Evolutionary conservation across 1,284 basidiomycete genomes (phyloP).

Genomic region (Boletus sp.): DNA sequence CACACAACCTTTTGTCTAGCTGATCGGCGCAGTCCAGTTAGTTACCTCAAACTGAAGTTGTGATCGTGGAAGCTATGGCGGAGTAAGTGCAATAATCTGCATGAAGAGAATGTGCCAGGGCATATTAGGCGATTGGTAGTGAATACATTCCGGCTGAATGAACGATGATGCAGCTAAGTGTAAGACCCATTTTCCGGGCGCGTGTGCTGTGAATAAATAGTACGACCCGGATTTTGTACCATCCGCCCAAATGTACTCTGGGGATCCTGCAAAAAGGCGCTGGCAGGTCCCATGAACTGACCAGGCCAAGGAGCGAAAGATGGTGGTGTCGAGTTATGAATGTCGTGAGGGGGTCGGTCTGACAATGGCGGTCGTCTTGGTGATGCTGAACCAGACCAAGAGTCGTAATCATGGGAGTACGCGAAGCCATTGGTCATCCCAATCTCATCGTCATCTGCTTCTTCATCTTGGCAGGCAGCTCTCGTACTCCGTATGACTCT

Average conservation of each 20-base stretch:
- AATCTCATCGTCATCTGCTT: constrained; percentile 21
- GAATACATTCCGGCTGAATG: constrained; percentile 20
- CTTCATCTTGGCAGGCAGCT: constrained; percentile 25
- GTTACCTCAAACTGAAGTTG: constrained; percentile 3
- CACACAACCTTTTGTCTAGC: neutral
- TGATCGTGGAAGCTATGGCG: neutral
- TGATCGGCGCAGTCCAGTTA: neutral
- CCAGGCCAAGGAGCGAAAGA: constrained; percentile 36
- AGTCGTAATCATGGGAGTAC: constrained; percentile 20
- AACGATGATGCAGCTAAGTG: constrained; percentile 17
- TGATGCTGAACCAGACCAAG: constrained; percentile 28
- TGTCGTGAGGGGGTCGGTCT: constrained; percentile 22
- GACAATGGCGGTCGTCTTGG: constrained; percentile 23
- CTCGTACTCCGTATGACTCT: constrained; percentile 34
- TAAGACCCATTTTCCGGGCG: constrained; percentile 32
- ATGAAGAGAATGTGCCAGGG: neutral
- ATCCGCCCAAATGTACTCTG: constrained; percentile 31
- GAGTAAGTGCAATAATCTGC: constrained; percentile 3
- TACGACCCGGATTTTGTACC: constrained; percentile 48
- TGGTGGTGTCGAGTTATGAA: constrained; percentile 27
- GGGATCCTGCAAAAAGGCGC: constrained; percentile 41
- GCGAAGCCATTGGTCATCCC: constrained; percentile 24
- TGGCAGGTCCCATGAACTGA: constrained; percentile 44
- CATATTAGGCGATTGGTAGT: constrained; percentile 25
- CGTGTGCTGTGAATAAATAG: constrained; percentile 52